Base-by-base conservation (phyloP, 192 early-diverging fungal species). In the Spizellomyces punctatus region DNA sequence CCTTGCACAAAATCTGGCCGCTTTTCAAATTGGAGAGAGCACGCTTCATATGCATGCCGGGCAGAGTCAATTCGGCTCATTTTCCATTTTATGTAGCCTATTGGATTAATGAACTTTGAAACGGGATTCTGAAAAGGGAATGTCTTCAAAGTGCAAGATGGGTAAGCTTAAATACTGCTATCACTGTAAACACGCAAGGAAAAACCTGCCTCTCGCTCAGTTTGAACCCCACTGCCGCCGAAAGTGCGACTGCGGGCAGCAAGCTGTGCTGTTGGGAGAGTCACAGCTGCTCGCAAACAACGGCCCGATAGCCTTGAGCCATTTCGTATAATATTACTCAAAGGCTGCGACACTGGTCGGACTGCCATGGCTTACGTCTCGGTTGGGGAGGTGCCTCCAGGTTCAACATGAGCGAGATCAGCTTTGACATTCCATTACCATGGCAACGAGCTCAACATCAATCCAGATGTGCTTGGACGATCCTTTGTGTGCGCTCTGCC, bases 21-120 rank as follows among this genome's bases (percentile, higher is more conserved):
- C 50, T 78, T 65, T 41, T 82, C 81, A 62, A 76, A 80, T 63
- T 82, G 78, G 16, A 47, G 42, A 17, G 83, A 63, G 54, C 83
- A 84, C 44, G 71, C 44, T 66, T 84, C 80, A 52, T 82, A 84
- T 10, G 66, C 75, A 16, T 47, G 46, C 41, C 80, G 67, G 5
- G 77, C 83, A 10, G 60, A 50, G 57, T 84, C 83, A 44, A 84
- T 82, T 21, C 72, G 69, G 75, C 62, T 59, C 83, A 84, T 84
- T 67, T 80, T 79, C 69, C 66, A 77, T 64, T 82, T 75, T 48
- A 82, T 73, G 58, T 76, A 78, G 6, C 75, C 72, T 66, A 82
- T 58, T 36, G 83, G 83, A 56, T 79, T 74, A 22, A 79, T 44
- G 41, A 81, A 16, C 55, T 62, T 66, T 4, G 63, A 10, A 21